phyloP scores from a whole-genome alignment of 306 rosid genomes.

The Geum urbanum region DNA sequence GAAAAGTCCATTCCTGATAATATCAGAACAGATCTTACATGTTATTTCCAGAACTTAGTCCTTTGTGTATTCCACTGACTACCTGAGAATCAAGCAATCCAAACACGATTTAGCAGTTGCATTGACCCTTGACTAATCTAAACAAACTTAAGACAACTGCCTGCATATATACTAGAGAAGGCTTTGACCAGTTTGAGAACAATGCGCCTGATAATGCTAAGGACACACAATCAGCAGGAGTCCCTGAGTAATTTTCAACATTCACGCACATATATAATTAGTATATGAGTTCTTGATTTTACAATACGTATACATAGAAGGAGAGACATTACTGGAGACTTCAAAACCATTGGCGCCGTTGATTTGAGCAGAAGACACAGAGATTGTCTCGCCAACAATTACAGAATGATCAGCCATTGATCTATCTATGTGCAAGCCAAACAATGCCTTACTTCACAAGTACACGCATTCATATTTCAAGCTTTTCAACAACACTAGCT shows the following conservation, averaged over 20 bases:
- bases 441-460: neutral
- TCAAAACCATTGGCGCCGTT: conserved; percentile 41
- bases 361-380: conserved; percentile 38
- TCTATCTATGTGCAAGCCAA: conserved; percentile 36
- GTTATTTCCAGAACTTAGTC: conserved; percentile 50
- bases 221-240: conserved; percentile 53
- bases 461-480: neutral
- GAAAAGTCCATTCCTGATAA: no score
- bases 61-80: conserved; percentile 52
- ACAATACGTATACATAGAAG: neutral
- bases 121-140: neutral
- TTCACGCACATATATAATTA: neutral
- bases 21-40: conserved; percentile 17
- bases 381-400: conserved; percentile 40
- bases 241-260: conserved; percentile 27
- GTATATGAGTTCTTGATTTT: neutral
- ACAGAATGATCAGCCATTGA: conserved; percentile 46
- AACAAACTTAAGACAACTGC: neutral
- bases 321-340: conserved; percentile 36
- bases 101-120: neutral
- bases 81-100: conserved; percentile 25
- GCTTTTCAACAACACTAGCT: neutral
- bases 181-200: conserved; percentile 48
- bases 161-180: conserved; percentile 32
- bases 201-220: conserved; percentile 56